Evolutionary conservation across 179 eudicot species (phyloP).

Genomic region (Gypsophila paniculata): DNA sequence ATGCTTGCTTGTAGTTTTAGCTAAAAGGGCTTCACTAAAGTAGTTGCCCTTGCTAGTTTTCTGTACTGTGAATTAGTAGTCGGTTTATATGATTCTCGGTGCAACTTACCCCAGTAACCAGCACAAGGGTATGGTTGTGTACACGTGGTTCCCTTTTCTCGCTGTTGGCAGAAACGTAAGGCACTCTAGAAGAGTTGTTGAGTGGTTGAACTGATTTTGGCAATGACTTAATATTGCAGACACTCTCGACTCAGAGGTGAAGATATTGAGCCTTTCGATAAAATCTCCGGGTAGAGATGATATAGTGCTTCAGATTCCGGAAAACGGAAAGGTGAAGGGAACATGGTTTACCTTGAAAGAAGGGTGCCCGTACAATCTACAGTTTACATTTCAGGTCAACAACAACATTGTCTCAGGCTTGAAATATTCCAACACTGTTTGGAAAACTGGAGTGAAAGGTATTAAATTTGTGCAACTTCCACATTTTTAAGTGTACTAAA

Average conservation of each 20-base stretch:
- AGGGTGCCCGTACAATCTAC: constrained; percentile 70
- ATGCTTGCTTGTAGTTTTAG: not conserved
- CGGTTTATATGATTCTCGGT: not conserved
- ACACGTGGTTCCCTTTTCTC: not conserved
- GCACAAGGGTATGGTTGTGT: too few relatives aligned
- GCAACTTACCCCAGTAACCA: too few relatives aligned
- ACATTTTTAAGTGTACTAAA: not conserved
- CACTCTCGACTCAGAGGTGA: constrained; percentile 74
- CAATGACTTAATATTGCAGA: constrained; percentile 25
- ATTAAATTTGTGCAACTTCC: not conserved
- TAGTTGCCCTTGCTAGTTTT: not conserved
- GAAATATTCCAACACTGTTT: constrained; percentile 74
- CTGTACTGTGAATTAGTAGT: too few relatives aligned
- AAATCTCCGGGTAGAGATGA: constrained; percentile 69
- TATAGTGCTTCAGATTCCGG: constrained; percentile 68
- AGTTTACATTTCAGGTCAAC: constrained; percentile 71
- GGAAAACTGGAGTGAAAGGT: constrained; percentile 96
- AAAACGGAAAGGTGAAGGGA: constrained; percentile 65
- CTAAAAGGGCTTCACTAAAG: not conserved
- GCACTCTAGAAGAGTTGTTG: not conserved
- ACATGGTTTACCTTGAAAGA: constrained; percentile 90
- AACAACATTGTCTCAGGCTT: constrained; percentile 87
- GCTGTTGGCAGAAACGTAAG: not conserved
- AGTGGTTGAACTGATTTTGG: not conserved
- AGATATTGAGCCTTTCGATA: constrained; percentile 72